These are phyloP conservation scores for Tetrahymena elliotti DNA, from an alignment of 73 alveolate species.

Conservation along the genomic window DNA sequence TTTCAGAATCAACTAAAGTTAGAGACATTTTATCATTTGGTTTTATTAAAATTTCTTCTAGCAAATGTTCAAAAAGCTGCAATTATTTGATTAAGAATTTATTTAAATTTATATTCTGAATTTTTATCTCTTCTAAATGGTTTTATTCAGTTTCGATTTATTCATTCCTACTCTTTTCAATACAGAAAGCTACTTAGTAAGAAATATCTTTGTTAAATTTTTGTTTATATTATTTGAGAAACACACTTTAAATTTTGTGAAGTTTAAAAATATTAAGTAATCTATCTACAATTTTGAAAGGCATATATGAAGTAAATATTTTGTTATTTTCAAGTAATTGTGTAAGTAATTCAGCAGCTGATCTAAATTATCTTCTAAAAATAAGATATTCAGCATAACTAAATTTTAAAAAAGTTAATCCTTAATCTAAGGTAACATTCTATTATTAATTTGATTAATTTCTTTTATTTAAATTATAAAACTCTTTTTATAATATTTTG, in stretches of 20 bases:
- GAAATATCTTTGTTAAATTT: not conserved
- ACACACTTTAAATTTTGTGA: not conserved
- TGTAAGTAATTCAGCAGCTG: not conserved
- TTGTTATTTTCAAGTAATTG: not conserved
- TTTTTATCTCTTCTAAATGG: not conserved
- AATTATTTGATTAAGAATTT: too few relatives aligned
- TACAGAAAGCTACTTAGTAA: not conserved
- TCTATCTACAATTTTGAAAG: not conserved
- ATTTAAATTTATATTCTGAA: too few relatives aligned
- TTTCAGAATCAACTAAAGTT: not conserved
- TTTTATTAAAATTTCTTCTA: too few relatives aligned
- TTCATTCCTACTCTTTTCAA: not conserved
- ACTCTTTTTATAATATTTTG: not conserved
- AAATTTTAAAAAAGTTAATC: too few relatives aligned
- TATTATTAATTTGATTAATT: not conserved
- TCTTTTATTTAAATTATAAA: too few relatives aligned
- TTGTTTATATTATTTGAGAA: not conserved
- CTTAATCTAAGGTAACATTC: not conserved
- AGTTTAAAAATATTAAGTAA: not conserved
- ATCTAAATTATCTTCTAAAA: not conserved
- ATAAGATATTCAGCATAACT: not conserved
- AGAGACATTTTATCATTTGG: not conserved
- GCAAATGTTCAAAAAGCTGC: not conserved
- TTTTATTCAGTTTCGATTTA: too few relatives aligned
- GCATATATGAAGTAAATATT: not conserved